These are phyloP conservation scores for Deinandra increscens DNA, from an alignment of 129 eudicot species.

Conservation along the genomic window DNA sequence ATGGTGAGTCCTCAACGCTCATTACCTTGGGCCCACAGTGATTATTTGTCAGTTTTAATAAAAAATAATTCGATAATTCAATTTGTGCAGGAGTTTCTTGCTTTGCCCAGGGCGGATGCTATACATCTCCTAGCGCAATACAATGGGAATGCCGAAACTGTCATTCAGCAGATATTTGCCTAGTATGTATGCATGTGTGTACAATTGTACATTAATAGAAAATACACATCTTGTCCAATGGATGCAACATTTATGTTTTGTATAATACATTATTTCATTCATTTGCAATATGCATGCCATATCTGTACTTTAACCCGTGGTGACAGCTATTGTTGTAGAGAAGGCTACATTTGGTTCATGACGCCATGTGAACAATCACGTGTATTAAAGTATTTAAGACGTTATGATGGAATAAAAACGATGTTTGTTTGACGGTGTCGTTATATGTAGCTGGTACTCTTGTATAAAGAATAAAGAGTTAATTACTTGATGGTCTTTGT, in stretches of 20 bases:
- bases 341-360: neutral
- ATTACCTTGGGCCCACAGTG: neutral
- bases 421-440: neutral
- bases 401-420: neutral
- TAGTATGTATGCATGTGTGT: conserved; percentile 35
- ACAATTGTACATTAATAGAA: conserved; percentile 26
- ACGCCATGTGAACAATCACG: neutral
- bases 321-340: neutral
- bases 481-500: too few species aligned
- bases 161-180: conserved; percentile 87
- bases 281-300: conserved; percentile 23
- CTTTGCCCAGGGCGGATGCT: conserved; percentile 94
- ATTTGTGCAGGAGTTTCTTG: conserved; percentile 86
- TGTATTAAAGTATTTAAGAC: neutral
- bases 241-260: conserved; percentile 3
- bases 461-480: neutral
- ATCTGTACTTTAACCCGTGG: neutral
- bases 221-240: conserved; percentile 2
- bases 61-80: neutral
- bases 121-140: conserved; percentile 88
- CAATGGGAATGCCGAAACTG: conserved; percentile 88
- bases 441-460: neutral
- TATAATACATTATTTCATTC: conserved; percentile 34
- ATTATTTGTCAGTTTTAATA: neutral
- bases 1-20: conserved; percentile 56